A percentile compares a stretch with the other conserved stretches of the same genome.
phyloP scores from a whole-genome alignment of 2,329 filamentous ascomycete genomes.

The Venturia aucupariae region DNA sequence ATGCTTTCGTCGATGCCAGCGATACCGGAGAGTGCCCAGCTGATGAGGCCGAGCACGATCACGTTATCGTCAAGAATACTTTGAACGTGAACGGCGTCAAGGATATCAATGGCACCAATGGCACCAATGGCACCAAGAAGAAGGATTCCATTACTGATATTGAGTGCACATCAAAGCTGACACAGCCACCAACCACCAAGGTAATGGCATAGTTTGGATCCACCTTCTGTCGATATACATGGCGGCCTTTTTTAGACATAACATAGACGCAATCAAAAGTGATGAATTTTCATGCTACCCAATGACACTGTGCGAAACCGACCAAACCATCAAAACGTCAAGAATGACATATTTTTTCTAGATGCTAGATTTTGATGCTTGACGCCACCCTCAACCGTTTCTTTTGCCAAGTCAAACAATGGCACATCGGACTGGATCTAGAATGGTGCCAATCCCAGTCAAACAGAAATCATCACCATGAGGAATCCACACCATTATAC shows the following conservation, averaged over 20 bases:
- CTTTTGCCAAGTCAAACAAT: too few species aligned
- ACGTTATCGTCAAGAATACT: not conserved
- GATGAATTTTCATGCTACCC: not conserved
- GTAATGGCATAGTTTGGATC: not conserved
- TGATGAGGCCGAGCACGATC: conserved; percentile 7
- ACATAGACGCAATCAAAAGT: not conserved
- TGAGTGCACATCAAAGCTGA: not conserved
- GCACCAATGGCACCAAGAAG: not conserved
- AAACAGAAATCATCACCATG: too few species aligned
- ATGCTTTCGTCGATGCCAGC: conserved; percentile 59
- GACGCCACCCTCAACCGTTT: too few species aligned
- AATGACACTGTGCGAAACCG: too few species aligned
- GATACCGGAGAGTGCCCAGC: conserved; percentile 55
- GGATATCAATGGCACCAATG: not conserved
- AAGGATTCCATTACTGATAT: conserved; percentile 3
- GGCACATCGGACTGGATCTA: too few species aligned
- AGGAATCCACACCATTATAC: too few species aligned
- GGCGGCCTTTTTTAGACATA: not conserved
- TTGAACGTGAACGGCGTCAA: not conserved
- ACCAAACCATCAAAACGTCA: too few species aligned
- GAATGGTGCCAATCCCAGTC: too few species aligned
- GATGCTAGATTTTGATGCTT: too few species aligned
- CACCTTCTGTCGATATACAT: not conserved
- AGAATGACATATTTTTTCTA: too few species aligned
- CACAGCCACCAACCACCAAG: conserved; percentile 4